phyloP scores from a whole-genome alignment of 73 alveolate species.

The Uronychia setigera region DNA sequence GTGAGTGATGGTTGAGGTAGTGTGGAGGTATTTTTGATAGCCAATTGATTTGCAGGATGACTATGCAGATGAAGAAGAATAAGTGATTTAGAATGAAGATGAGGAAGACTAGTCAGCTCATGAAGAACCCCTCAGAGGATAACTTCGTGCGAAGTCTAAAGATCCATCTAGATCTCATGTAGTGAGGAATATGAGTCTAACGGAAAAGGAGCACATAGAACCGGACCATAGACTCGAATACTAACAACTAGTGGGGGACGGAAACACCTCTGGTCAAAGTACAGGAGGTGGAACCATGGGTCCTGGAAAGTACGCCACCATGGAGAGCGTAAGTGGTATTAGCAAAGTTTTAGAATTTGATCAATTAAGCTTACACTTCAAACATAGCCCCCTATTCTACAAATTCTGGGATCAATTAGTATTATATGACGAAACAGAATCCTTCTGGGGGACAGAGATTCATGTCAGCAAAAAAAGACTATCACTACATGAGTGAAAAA shows the following conservation, averaged over 20 bases:
- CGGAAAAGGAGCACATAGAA: background rate
- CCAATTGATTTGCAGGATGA: background rate
- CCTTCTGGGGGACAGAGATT: background rate
- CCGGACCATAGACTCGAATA: no score
- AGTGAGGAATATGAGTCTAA: background rate
- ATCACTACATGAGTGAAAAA: background rate
- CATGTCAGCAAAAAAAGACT: background rate
- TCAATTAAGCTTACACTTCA: background rate
- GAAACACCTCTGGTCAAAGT: no score
- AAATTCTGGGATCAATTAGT: background rate
- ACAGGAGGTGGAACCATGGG: background rate
- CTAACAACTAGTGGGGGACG: no score
- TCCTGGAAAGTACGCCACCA: background rate
- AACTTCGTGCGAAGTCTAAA: no score
- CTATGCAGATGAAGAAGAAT: background rate
- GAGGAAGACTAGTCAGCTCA: background rate
- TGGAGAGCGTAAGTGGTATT: background rate
- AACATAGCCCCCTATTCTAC: background rate
- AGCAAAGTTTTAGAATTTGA: no score
- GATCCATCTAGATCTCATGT: no score
- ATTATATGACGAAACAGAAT: background rate
- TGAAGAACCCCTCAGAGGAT: background rate
- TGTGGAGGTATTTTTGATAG: background rate
- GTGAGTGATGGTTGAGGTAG: slow-evolving; percentile 4
- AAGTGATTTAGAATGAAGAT: background rate